These are phyloP conservation scores for Tetrapisispora phaffii DNA, from an alignment of 805 yeast species.

Conservation along the genomic window DNA sequence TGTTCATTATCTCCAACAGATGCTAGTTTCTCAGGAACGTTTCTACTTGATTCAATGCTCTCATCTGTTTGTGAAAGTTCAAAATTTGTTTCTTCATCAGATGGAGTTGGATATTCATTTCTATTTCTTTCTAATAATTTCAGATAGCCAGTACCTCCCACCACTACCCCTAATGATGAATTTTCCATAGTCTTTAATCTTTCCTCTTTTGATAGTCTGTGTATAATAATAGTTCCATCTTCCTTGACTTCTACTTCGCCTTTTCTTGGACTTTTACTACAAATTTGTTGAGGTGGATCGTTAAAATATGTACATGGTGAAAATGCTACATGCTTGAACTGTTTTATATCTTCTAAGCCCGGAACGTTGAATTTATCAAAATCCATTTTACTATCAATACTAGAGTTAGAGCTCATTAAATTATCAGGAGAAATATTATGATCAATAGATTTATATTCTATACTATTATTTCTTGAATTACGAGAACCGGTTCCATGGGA, in stretches of 20 bases:
- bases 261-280: slow-evolving; percentile 64
- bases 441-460: not conserved
- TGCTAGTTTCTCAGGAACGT: slow-evolving; percentile 7
- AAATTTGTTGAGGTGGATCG: slow-evolving; percentile 89
- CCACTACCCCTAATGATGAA: slow-evolving; percentile 61
- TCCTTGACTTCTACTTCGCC: slow-evolving; percentile 67
- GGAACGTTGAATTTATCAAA: slow-evolving; percentile 22
- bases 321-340: slow-evolving; percentile 60
- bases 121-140: slow-evolving; percentile 3
- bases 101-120: not conserved
- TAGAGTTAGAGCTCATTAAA: not conserved
- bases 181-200: slow-evolving; percentile 34
- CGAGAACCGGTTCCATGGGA: slow-evolving; percentile 12
- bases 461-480: not conserved
- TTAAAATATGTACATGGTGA: slow-evolving; percentile 63
- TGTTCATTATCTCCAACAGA: slow-evolving; percentile 29
- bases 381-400: not conserved
- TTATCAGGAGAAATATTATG: not conserved
- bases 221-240: slow-evolving; percentile 45
- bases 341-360: slow-evolving; percentile 33
- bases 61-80: slow-evolving; percentile 3
- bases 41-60: not conserved
- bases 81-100: not conserved
- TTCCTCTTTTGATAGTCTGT: slow-evolving; percentile 48
- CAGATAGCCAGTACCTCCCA: slow-evolving; percentile 67